Evolutionary conservation across 345 rosid genomes (phyloP).

Genomic region (Schrenkiella parvula): DNA sequence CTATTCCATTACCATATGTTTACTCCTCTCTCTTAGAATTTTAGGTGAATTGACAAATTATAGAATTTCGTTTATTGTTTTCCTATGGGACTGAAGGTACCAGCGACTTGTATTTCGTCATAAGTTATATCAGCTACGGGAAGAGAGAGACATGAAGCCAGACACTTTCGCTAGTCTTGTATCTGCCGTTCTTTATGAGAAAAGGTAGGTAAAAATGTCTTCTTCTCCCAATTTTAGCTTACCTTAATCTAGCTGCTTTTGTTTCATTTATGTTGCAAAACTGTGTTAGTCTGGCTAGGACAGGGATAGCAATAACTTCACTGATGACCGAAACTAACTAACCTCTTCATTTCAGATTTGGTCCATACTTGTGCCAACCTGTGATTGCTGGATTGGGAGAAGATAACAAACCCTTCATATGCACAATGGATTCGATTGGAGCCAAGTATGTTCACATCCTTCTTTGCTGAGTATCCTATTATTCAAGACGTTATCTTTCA

Average conservation of each 20-base stretch:
- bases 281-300: background rate
- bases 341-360: slow-evolving; percentile 52
- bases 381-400: slow-evolving; percentile 95
- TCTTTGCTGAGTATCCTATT: background rate
- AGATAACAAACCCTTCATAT: slow-evolving; percentile 91
- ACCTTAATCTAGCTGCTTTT: background rate
- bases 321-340: background rate
- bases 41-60: background rate
- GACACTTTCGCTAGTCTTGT: slow-evolving; percentile 96
- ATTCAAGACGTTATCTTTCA: background rate
- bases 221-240: background rate
- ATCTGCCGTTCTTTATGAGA: slow-evolving; percentile 88
- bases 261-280: background rate
- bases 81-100: slow-evolving; percentile 47
- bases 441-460: slow-evolving; percentile 65
- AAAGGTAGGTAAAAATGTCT: slow-evolving; percentile 47
- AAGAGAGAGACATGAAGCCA: slow-evolving; percentile 97
- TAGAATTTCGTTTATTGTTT: slow-evolving; percentile 2
- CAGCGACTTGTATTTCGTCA: slow-evolving; percentile 89
- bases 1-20: background rate
- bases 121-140: slow-evolving; percentile 81
- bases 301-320: background rate
- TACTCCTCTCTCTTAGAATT: background rate
- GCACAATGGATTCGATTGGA: slow-evolving; percentile 97
- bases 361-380: slow-evolving; percentile 96